These are phyloP conservation scores for Pichia cactophila DNA, from an alignment of 1,139 yeast species.

Conservation along the genomic window DNA sequence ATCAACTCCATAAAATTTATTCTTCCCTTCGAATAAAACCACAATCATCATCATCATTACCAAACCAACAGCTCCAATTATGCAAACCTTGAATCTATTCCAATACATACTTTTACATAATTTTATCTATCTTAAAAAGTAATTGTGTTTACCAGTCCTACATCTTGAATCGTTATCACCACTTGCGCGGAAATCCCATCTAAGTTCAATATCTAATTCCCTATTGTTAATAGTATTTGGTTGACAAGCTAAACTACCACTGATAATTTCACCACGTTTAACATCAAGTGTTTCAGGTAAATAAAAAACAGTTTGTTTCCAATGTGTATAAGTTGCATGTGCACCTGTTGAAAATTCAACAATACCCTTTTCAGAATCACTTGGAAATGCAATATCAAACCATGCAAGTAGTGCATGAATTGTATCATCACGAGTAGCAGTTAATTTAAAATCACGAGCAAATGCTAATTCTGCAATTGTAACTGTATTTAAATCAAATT, in stretches of 20 bases:
- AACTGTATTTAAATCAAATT: constrained; percentile 85
- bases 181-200: constrained; percentile 51
- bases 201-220: constrained; percentile 66
- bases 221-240: constrained; percentile 80
- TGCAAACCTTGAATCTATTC: background rate
- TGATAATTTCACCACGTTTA: constrained; percentile 67
- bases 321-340: constrained; percentile 74
- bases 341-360: constrained; percentile 67
- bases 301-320: constrained; percentile 98
- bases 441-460: constrained; percentile 55
- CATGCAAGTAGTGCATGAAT: constrained; percentile 89
- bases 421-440: constrained; percentile 69
- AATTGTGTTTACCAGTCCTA: constrained; percentile 49
- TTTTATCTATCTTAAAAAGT: constrained; percentile 48
- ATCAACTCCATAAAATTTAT: constrained; percentile 4
- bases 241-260: constrained; percentile 63
- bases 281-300: constrained; percentile 74
- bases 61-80: background rate
- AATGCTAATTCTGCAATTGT: constrained; percentile 77
- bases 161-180: constrained; percentile 46
- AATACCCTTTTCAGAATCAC: constrained; percentile 36
- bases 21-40: background rate
- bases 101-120: background rate
- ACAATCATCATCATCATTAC: background rate
- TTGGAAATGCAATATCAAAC: constrained; percentile 89